Percentiles rank a stretch among this genome's conserved stretches.
These are phyloP conservation scores for Penicillium canescens DNA, from an alignment of 495 filamentous ascomycete species.

Conservation along the genomic window DNA sequence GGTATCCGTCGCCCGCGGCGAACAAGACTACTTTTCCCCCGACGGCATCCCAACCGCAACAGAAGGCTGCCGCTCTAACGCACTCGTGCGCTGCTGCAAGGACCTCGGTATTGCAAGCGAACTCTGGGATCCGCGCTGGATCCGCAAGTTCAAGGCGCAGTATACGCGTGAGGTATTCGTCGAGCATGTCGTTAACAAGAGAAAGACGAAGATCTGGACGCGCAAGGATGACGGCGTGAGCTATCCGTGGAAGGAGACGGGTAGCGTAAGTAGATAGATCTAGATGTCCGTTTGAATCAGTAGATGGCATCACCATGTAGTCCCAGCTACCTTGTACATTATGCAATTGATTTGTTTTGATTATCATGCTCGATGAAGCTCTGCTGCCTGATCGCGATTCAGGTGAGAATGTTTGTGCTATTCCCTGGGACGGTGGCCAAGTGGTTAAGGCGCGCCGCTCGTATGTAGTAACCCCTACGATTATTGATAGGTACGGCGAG, in stretches of 20 bases:
- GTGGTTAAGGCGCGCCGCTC: no score
- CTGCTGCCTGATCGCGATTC: no score
- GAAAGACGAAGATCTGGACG: conserved; percentile 82
- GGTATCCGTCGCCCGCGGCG: conserved; percentile 88
- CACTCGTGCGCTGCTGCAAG: conserved; percentile 95
- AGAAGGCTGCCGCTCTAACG: conserved; percentile 96
- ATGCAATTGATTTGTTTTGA: no score
- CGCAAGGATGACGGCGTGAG: conserved; percentile 78
- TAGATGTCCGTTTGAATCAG: no score
- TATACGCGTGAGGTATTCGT: conserved; percentile 77
- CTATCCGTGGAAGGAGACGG: conserved; percentile 77
- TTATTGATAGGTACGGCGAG: no score
- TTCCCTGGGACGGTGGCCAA: no score
- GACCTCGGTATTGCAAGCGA: conserved; percentile 94
- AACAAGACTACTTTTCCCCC: conserved; percentile 90
- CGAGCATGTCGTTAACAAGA: conserved; percentile 82
- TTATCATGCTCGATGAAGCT: no score
- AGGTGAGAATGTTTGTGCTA: no score
- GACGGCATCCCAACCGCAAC: conserved; percentile 96
- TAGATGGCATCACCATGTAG: no score
- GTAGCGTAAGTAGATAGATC: conserved; percentile 28
- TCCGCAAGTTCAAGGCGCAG: conserved; percentile 66
- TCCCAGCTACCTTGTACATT: no score
- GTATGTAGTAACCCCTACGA: no score
- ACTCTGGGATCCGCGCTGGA: conserved; percentile 94